Percentiles rank a stretch among this genome's conserved stretches.
phyloP scores from a whole-genome alignment of 2,329 filamentous ascomycete genomes.

The Chaetomiaceae sp. region DNA sequence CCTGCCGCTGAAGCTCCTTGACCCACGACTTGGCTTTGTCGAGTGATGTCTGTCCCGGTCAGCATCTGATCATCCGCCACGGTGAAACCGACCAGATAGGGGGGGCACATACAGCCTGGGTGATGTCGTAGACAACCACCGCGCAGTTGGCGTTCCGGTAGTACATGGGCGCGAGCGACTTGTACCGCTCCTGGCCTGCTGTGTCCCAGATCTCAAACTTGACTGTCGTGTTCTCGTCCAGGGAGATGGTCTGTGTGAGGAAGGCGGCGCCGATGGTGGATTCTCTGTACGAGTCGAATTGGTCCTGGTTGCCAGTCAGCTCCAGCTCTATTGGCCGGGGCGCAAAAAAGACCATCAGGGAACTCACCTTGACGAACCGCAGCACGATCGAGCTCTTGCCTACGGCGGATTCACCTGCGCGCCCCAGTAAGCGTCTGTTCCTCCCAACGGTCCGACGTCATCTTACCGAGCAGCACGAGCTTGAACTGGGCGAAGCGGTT shows the following conservation, averaged over 20 bases:
- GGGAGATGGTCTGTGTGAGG: conserved; percentile 95
- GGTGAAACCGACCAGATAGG: not conserved
- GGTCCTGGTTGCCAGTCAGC: conserved; percentile 58
- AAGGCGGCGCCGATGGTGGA: conserved; percentile 98
- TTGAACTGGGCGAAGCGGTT: conserved; percentile 98
- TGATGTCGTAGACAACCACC: conserved; percentile 98
- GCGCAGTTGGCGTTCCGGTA: conserved; percentile 99
- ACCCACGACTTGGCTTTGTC: conserved; percentile 99
- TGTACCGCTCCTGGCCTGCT: conserved; percentile 96
- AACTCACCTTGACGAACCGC: conserved; percentile 87
- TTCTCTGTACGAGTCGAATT: conserved; percentile 97
- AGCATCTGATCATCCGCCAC: no score
- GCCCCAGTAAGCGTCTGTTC: not conserved
- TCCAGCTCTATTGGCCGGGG: not conserved
- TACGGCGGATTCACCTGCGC: conserved; percentile 94
- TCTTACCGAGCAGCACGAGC: conserved; percentile 87
- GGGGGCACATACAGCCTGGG: conserved; percentile 74
- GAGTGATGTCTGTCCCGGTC: conserved; percentile 68
- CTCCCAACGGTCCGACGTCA: not conserved
- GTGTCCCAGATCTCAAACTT: conserved; percentile 99
- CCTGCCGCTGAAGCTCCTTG: conserved; percentile 96
- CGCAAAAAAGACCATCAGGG: conserved; percentile 9
- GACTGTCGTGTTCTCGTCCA: conserved; percentile 96
- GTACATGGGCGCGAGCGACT: conserved; percentile 98
- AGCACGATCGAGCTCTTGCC: conserved; percentile 99